These are phyloP conservation scores for Russula vinacea DNA, from an alignment of 768 basidiomycete species.

Conservation along the genomic window DNA sequence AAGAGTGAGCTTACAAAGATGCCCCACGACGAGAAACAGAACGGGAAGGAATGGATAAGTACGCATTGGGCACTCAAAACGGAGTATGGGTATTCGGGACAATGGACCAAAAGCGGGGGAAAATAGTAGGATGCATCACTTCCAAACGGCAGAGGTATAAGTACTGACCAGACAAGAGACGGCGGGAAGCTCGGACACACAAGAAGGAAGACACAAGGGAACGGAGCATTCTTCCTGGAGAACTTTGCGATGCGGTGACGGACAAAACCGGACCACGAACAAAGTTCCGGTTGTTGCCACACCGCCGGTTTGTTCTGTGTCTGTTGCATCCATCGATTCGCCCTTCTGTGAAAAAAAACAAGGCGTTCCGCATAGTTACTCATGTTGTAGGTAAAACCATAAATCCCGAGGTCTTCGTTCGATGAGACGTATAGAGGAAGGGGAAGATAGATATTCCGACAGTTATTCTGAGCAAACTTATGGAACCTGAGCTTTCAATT, in stretches of 20 bases:
- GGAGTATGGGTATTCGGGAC: background rate
- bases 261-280: background rate
- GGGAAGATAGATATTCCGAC: no score
- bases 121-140: background rate
- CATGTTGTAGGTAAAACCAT: background rate
- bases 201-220: background rate
- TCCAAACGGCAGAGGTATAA: slow-evolving; percentile 5
- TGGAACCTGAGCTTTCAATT: background rate
- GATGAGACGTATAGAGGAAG: no score
- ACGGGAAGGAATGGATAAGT: background rate
- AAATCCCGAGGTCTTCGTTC: no score
- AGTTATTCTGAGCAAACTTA: no score
- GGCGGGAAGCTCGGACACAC: background rate
- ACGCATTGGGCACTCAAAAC: slow-evolving; percentile 12
- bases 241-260: background rate
- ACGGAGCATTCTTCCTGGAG: background rate
- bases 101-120: background rate
- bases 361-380: no score
- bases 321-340: background rate
- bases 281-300: background rate
- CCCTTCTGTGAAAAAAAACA: no score
- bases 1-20: slow-evolving; percentile 8
- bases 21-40: background rate
- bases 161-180: slow-evolving; percentile 1
- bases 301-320: background rate